Evolutionary conservation across 768 basidiomycete genomes (phyloP), one percentile per base, ranked within the genome.

Genomic region (Lactarius indigo): DNA sequence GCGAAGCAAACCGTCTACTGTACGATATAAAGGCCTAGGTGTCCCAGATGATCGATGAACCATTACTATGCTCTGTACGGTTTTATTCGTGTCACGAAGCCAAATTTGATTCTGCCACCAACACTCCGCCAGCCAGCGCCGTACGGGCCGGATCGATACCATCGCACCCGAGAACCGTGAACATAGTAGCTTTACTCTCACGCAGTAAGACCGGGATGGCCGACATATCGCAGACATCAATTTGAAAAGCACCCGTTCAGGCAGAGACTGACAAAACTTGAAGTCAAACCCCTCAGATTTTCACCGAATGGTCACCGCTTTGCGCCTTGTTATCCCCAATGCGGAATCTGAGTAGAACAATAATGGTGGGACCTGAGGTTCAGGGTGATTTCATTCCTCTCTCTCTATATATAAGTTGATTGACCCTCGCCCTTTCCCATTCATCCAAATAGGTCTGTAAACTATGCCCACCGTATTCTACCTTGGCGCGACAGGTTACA

Each of bases 401-500:
- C 12, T 7, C 6, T 7, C 10, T 23, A 50, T 50, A 44, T n/a
- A 52, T 52, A 52, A 26, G 12, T 15, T 26, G 23, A 13, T 52
- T 52, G 50, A 52, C 26, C 50, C 12, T 15, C 50, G 13, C 26
- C 50, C 50, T 26, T 52, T 26, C 50, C 50, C 26, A 26, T 44
- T 44, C 42, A 18, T 9, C 42, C 2, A n/a, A n/a, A n/a, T 44
- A 44, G 42, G 23, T 50, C 12, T 50, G 23, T 4, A 26, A n/a
- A 30, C 7, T 17, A 68, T 68, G 67, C 7, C 54, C 23, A 65
- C 52, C 41, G 64, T 61, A 26, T 68, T 68, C 64, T 68, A 56
- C 52, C 13, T 68, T 8, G 67, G 67, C 17, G 67, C 59, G 15
- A 65, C 67, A 30, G 67, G 67, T 23, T 68, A 65, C 44, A 15